These are phyloP conservation scores for Paecilomyces sp. DNA, from an alignment of 2,329 filamentous ascomycete species.

Conservation along the genomic window DNA sequence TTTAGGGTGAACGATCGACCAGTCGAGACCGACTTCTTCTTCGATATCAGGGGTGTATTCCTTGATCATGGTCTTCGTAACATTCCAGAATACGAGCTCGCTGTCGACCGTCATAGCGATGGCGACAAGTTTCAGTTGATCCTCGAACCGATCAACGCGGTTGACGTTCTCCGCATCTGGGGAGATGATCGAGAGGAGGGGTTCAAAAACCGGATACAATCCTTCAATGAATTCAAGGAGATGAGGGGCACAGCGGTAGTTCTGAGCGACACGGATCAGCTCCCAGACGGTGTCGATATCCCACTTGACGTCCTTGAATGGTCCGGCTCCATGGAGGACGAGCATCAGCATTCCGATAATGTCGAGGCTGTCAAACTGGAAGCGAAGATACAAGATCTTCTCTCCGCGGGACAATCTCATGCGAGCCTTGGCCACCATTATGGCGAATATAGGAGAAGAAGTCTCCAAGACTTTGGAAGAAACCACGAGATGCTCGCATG, in stretches of 20 bases:
- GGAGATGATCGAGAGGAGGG: neutral
- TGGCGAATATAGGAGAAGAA: neutral
- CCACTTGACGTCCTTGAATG: neutral
- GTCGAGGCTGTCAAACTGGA: neutral
- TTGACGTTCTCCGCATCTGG: neutral
- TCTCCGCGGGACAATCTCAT: neutral
- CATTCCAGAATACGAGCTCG: neutral
- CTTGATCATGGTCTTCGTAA: neutral
- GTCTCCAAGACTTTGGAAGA: neutral
- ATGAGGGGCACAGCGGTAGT: neutral
- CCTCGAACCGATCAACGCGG: neutral
- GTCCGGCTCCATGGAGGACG: neutral
- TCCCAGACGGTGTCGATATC: neutral
- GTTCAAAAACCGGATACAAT: neutral
- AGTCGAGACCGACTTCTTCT: neutral
- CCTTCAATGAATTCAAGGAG: neutral
- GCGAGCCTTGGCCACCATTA: neutral
- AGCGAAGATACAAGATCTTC: neutral
- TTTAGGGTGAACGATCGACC: neutral
- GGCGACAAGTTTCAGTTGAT: neutral
- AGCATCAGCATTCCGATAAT: neutral
- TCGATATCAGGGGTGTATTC: neutral
- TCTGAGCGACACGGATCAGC: neutral
- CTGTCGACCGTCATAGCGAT: neutral
- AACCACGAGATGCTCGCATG: neutral